Evolutionary conservation across 257 asterid species (phyloP).

Genomic region (Przewalskia tangutica): DNA sequence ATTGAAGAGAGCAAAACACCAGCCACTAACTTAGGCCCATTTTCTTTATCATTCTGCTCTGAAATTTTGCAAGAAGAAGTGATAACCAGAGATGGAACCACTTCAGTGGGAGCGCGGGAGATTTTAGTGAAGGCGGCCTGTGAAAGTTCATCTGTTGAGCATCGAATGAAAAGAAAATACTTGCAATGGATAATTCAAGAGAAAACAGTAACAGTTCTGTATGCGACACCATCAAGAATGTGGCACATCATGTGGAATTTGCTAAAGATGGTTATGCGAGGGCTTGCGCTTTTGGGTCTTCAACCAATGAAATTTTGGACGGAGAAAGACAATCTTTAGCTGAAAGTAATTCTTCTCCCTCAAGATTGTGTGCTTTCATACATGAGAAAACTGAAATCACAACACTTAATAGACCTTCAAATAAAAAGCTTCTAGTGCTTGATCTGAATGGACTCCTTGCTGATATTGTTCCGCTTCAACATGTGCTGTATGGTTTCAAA

Average conservation of each 20-base stretch:
- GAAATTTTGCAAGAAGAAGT: slow-evolving; percentile 12
- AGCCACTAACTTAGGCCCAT: background rate
- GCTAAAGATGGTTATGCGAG: background rate
- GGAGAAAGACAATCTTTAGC: slow-evolving; percentile 4
- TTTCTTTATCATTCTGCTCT: background rate
- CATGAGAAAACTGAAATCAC: slow-evolving; percentile 14
- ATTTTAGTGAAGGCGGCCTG: slow-evolving; percentile 12
- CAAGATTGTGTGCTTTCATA: slow-evolving; percentile 11
- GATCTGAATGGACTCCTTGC: slow-evolving; percentile 77
- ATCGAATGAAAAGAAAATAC: background rate
- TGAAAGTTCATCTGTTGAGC: slow-evolving; percentile 13
- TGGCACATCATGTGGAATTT: background rate
- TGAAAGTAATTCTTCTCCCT: slow-evolving; percentile 1
- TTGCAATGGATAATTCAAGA: slow-evolving; percentile 1
- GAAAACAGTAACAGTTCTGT: background rate
- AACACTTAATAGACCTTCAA: slow-evolving; percentile 7
- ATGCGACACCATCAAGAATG: slow-evolving; percentile 3
- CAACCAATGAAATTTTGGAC: background rate
- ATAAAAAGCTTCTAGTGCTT: slow-evolving; percentile 81
- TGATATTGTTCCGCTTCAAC: slow-evolving; percentile 38
- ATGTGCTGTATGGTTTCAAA: slow-evolving; percentile 36
- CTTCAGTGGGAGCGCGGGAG: slow-evolving; percentile 15
- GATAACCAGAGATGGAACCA: slow-evolving; percentile 10
- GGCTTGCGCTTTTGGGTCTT: background rate
- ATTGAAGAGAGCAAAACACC: background rate